These are phyloP conservation scores for Lepraria neglecta DNA, from an alignment of 495 filamentous ascomycete species.

Conservation along the genomic window DNA sequence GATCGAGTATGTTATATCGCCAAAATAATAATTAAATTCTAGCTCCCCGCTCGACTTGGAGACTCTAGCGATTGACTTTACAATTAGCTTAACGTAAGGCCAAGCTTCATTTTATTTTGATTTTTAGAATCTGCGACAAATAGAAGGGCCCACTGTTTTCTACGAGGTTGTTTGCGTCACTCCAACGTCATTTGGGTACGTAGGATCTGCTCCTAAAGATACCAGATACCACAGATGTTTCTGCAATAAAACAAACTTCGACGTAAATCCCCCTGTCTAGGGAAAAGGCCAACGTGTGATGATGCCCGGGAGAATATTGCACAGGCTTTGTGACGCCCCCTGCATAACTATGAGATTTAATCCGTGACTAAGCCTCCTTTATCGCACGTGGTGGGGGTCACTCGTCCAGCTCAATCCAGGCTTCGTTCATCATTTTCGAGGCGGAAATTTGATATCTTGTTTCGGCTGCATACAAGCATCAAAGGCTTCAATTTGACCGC, in stretches of 20 bases:
- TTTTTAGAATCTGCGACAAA: neutral
- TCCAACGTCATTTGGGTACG: neutral
- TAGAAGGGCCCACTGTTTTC: neutral
- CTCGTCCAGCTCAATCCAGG: neutral
- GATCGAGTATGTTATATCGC: conserved; percentile 7
- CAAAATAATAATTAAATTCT: conserved; percentile 3
- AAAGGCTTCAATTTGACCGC: neutral
- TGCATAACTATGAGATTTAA: neutral
- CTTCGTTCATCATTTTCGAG: neutral
- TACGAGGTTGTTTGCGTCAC: neutral
- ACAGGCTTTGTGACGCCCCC: neutral
- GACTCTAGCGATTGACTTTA: conserved; percentile 6
- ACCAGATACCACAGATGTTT: neutral
- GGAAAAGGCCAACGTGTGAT: neutral
- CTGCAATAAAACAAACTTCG: neutral
- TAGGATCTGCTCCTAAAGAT: neutral
- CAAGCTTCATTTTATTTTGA: neutral
- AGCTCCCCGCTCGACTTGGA: conserved; percentile 7
- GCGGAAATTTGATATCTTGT: conserved; percentile 1
- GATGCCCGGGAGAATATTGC: neutral
- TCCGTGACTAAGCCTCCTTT: neutral
- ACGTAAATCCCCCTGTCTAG: neutral
- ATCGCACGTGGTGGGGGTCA: conserved; percentile 12
- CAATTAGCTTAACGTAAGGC: conserved; percentile 3
- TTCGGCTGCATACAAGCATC: neutral